phyloP scores from a whole-genome alignment of 768 basidiomycete species.

The Hebeloma cylindrosporum region DNA sequence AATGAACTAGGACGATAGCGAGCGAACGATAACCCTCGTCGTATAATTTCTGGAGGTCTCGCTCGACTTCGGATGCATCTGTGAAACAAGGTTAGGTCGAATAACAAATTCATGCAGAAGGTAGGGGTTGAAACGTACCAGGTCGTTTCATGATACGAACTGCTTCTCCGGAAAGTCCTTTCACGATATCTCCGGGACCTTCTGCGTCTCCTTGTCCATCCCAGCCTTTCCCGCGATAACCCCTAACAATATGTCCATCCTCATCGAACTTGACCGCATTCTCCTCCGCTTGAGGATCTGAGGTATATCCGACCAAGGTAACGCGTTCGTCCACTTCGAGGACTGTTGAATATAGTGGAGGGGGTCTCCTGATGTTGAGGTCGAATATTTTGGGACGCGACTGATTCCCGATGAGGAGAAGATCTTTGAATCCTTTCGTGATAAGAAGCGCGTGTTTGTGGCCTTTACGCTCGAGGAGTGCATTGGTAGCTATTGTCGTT shows the following conservation, averaged over 20 bases:
- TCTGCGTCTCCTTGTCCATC: constrained; percentile 70
- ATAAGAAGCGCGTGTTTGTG: constrained; percentile 89
- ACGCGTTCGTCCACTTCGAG: constrained; percentile 88
- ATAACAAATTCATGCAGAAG: background rate
- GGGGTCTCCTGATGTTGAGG: constrained; percentile 78
- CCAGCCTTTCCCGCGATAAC: constrained; percentile 79
- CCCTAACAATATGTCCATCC: constrained; percentile 60
- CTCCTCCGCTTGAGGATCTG: constrained; percentile 78
- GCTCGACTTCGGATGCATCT: constrained; percentile 56
- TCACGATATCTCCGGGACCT: constrained; percentile 77
- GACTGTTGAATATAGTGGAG: constrained; percentile 75
- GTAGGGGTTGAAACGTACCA: constrained; percentile 39
- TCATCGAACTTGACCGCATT: constrained; percentile 78
- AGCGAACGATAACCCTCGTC: constrained; percentile 83
- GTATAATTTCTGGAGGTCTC: constrained; percentile 70
- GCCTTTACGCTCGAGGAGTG: constrained; percentile 92
- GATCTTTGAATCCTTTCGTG: constrained; percentile 89
- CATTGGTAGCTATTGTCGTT: constrained; percentile 96
- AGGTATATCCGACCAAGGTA: constrained; percentile 90
- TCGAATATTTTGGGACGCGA: constrained; percentile 95
- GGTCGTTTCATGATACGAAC: constrained; percentile 79
- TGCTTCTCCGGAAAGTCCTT: constrained; percentile 86
- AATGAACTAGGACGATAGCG: constrained; percentile 88
- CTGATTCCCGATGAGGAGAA: constrained; percentile 92
- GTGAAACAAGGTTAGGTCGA: constrained; percentile 3